Percentiles rank a stretch among this genome's conserved stretches.
phyloP scores from a whole-genome alignment of 192 early-diverging fungal genomes.

The Umbelopsis sp. region DNA sequence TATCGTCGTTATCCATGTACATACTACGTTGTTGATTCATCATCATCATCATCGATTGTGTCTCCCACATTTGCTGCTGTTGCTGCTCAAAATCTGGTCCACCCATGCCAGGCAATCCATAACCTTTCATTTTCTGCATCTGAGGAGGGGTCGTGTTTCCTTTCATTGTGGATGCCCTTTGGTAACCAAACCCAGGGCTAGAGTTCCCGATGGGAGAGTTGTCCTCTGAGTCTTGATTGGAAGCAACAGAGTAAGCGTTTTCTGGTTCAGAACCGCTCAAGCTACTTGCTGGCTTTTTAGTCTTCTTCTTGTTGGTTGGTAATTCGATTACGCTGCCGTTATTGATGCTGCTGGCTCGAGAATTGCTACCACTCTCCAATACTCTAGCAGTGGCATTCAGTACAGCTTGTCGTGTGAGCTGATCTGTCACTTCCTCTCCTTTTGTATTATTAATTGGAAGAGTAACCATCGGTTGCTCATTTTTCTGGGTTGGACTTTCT shows the following conservation, averaged over 20 bases:
- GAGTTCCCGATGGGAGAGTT: background rate
- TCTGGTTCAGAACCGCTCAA: conserved; percentile 12
- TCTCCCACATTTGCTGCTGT: conserved; percentile 20
- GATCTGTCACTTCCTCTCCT: background rate
- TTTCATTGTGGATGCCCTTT: background rate
- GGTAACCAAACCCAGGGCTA: background rate
- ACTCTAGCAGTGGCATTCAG: conserved; percentile 13
- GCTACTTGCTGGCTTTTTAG: background rate
- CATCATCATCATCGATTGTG: conserved; percentile 17
- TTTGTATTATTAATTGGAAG: background rate
- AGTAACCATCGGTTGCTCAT: background rate
- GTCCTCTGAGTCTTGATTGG: conserved; percentile 10
- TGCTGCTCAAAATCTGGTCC: conserved; percentile 17
- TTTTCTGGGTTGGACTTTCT: no score
- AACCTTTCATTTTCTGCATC: background rate
- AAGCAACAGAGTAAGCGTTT: background rate
- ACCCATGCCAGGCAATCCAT: background rate
- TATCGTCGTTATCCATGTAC: conserved; percentile 8
- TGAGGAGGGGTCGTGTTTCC: background rate
- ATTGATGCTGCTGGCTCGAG: background rate
- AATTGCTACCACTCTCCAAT: conserved; percentile 15
- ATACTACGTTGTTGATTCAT: background rate
- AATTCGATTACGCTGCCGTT: background rate
- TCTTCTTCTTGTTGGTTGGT: background rate
- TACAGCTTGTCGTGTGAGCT: conserved; percentile 11